Base-by-base conservation (phyloP, 768 basidiomycete genomes). In the Lentinula lateritia region DNA sequence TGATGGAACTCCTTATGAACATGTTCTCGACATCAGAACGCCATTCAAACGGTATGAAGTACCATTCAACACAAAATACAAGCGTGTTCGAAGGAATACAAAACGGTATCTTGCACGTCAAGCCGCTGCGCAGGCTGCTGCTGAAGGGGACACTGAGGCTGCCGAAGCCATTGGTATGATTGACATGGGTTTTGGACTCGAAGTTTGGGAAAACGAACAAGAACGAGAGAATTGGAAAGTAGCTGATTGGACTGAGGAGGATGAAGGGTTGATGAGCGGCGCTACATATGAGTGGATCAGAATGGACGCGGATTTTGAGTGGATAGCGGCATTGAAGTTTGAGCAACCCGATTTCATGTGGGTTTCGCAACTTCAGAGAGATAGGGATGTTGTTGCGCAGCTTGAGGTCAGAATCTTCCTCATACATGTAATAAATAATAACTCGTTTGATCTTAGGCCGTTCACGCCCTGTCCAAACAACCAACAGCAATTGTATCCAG, bases 211-310 rank as follows among this genome's bases (percentile, higher is more conserved):
- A 76, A 93, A 96, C 68, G 92, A 95, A 68, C 84, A 87, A 68
- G 92, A 94, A 69, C 85, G 93, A 50, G 91, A 93, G 71, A 89
- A 89, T 63, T 98, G 96, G 97, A 92, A 91, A 71, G 95, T 98
- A 3, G 90, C 91, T 6, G 95, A 98, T 71, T 98, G 97, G 97
- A 92, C 91, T 5, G 95, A 97, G 68, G 94, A 97, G 66, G 95
- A 98, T 62, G 95, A 97, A 69, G 87, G 89, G 62, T 80, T 83
- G 46, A 96, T 98, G 93, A 88, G 90, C 42, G 92, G 92, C 16
- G 95, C 96, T 64, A 96, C 94, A 3, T 99, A 98, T 73, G 97
- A 99, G 74, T 99, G 96, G 96, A 98, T 99, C 62, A 81, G 97
- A 64, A 92, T 98, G 82, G 97, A 99, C 70, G 95, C 97, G 15